Conservation (phyloP, 192 early-diverging fungal species). For the Backusella mclennaniae region DNA sequence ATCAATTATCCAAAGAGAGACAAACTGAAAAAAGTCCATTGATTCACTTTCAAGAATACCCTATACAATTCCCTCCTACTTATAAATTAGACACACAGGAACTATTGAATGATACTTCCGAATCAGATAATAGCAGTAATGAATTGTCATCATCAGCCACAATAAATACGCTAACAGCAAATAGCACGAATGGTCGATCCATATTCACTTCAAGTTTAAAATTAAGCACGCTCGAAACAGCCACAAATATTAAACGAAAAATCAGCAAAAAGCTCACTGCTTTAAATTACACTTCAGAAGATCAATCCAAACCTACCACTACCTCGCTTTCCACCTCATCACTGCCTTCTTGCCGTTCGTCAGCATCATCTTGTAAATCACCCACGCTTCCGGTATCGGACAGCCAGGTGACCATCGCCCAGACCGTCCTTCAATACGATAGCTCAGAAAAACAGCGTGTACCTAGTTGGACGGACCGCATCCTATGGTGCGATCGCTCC, state of each 20-base stretch:
- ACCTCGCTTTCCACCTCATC: background rate
- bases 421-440: conserved; percentile 31
- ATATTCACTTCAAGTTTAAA: background rate
- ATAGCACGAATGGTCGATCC: background rate
- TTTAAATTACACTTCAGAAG: background rate
- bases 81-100: conserved; percentile 70
- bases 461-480: conserved; percentile 52
- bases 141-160: background rate
- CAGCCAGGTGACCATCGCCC: background rate
- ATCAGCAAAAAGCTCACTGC: background rate
- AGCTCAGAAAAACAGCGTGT: conserved; percentile 44
- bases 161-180: conserved; percentile 9
- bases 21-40: conserved; percentile 7
- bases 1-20: conserved; percentile 43
- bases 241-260: background rate
- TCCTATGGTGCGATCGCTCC: conserved; percentile 36
- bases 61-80: conserved; percentile 69
- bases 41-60: conserved; percentile 60
- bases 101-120: conserved; percentile 11
- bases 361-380: background rate
- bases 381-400: background rate
- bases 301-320: background rate
- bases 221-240: background rate
- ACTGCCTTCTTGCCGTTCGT: background rate
- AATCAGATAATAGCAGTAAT: background rate